phyloP scores from a whole-genome alignment of 805 yeast species.

The Kazachstania taianensis region DNA sequence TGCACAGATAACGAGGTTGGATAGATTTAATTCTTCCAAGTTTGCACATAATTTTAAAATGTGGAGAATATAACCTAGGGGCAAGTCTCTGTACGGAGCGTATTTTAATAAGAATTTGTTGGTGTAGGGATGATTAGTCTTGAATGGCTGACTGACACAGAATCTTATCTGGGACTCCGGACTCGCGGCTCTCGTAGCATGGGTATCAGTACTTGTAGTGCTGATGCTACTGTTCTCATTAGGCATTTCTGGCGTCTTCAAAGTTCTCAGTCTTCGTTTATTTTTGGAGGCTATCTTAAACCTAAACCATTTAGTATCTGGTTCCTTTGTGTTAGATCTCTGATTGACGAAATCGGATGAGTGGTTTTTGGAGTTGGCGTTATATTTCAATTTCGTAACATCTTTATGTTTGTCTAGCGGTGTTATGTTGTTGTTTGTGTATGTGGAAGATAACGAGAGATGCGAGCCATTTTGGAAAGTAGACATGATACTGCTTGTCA shows the following conservation, averaged over 20 bases:
- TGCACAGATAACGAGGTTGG: slow-evolving; percentile 48
- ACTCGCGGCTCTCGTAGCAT: not conserved
- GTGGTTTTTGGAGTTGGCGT: no score
- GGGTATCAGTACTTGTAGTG: not conserved
- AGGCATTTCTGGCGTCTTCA: not conserved
- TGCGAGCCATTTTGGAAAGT: slow-evolving; percentile 19
- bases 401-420: no score
- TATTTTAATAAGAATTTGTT: slow-evolving; percentile 54
- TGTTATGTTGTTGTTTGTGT: no score
- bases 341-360: no score
- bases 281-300: slow-evolving; percentile 10
- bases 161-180: slow-evolving; percentile 1
- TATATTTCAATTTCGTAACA: not conserved
- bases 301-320: slow-evolving; percentile 15
- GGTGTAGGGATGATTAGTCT: slow-evolving; percentile 44
- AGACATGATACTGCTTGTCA: slow-evolving; percentile 26
- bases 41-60: slow-evolving; percentile 59
- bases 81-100: slow-evolving; percentile 62
- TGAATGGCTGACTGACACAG: slow-evolving; percentile 5
- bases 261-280: slow-evolving; percentile 4
- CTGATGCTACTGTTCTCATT: not conserved
- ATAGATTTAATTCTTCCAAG: slow-evolving; percentile 45
- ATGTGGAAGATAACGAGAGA: slow-evolving; percentile 10
- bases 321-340: slow-evolving; percentile 3
- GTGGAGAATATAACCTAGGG: slow-evolving; percentile 67